Conservation (phyloP, 2,329 filamentous ascomycete species). For the Colletotrichum sp. region DNA sequence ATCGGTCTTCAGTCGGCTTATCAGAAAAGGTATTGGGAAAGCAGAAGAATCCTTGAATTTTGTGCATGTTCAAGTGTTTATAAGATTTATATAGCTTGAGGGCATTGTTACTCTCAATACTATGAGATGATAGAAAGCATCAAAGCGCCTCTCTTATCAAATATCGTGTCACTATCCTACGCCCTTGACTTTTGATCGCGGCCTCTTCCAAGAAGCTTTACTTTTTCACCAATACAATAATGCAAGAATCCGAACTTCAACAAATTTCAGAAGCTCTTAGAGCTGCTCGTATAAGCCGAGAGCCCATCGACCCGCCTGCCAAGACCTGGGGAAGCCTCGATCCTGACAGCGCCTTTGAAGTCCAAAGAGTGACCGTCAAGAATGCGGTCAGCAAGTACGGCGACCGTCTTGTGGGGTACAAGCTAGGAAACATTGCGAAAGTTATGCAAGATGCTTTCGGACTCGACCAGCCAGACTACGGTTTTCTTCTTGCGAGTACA, state of each 20-base stretch:
- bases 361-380: constrained; percentile 25
- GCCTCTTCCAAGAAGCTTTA: background rate
- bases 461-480: constrained; percentile 31
- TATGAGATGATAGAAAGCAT: background rate
- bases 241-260: background rate
- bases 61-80: background rate
- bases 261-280: constrained; percentile 21
- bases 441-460: constrained; percentile 33
- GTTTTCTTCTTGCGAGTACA: constrained; percentile 28
- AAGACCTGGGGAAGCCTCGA: constrained; percentile 25
- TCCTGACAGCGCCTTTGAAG: constrained; percentile 25
- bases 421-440: constrained; percentile 34
- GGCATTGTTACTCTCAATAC: background rate
- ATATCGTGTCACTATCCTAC: background rate
- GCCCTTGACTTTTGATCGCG: background rate
- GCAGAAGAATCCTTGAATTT: background rate
- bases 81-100: background rate
- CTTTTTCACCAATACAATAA: background rate
- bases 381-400: constrained; percentile 23
- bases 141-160: background rate
- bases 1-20: background rate
- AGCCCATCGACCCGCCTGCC: constrained; percentile 24
- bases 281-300: constrained; percentile 22
- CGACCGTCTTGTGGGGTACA: constrained; percentile 29
- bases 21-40: background rate